phyloP scores from a whole-genome alignment of 257 asterid species.

The Gentiana macrophylla region DNA sequence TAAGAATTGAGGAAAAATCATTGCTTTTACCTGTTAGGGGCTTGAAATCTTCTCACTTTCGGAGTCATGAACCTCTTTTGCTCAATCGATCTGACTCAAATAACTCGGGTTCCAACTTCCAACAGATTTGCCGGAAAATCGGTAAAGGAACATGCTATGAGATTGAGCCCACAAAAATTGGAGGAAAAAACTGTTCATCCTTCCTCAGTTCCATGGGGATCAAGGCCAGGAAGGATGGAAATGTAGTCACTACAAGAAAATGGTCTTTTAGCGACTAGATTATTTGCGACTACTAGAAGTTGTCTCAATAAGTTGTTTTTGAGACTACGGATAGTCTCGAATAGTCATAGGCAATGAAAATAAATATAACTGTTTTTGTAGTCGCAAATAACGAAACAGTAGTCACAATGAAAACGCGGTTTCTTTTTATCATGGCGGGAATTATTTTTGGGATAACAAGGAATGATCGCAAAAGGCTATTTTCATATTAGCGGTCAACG shows the following conservation, averaged over 20 bases:
- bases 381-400: too few relatives aligned
- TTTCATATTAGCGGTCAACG: too few relatives aligned
- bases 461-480: too few relatives aligned
- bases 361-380: too few relatives aligned
- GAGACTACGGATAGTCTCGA: too few relatives aligned
- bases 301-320: too few relatives aligned
- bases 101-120: conserved; percentile 22
- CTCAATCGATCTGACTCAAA: conserved; percentile 9
- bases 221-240: conserved; percentile 70
- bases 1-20: conserved; percentile 52
- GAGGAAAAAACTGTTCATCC: conserved; percentile 48
- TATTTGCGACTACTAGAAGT: too few relatives aligned
- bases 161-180: conserved; percentile 6
- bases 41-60: conserved; percentile 50
- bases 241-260: conserved; percentile 20
- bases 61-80: conserved; percentile 11
- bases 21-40: conserved; percentile 78
- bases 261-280: too few relatives aligned
- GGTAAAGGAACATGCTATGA: conserved; percentile 11
- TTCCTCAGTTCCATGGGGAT: conserved; percentile 89
- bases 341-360: too few relatives aligned
- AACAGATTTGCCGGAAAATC: conserved; percentile 16
- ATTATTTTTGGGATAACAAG: too few relatives aligned
- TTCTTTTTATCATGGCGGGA: too few relatives aligned
- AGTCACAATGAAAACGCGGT: too few relatives aligned